phyloP scores from a whole-genome alignment of 1,139 yeast genomes.

The Saccharomycopsis hybrid region DNA sequence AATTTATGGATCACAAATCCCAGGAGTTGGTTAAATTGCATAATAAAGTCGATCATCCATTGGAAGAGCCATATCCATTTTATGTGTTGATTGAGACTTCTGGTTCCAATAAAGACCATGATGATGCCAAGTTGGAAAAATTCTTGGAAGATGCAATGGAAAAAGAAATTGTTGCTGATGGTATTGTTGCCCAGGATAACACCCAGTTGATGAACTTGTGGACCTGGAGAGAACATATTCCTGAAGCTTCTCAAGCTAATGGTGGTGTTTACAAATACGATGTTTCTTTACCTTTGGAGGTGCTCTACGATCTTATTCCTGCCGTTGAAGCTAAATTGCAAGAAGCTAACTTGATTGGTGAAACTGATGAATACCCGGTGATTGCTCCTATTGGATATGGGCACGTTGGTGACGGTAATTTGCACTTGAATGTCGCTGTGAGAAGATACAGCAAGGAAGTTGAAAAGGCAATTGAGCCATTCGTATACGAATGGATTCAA shows the following conservation, averaged over 20 bases:
- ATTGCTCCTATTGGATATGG: constrained; percentile 91
- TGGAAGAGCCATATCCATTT: constrained; percentile 77
- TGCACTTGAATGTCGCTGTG: constrained; percentile 89
- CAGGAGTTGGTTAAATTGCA: constrained; percentile 58
- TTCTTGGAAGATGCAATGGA: constrained; percentile 85
- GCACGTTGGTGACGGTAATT: constrained; percentile 92
- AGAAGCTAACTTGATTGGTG: constrained; percentile 54
- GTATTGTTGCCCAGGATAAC: constrained; percentile 94
- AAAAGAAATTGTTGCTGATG: constrained; percentile 76
- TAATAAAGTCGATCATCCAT: constrained; percentile 59
- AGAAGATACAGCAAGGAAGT: constrained; percentile 71
- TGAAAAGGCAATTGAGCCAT: constrained; percentile 80
- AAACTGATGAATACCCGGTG: constrained; percentile 67
- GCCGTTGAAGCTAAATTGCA: constrained; percentile 56
- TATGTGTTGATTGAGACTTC: constrained; percentile 89
- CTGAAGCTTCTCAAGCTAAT: constrained; percentile 76
- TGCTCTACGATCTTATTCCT: constrained; percentile 73
- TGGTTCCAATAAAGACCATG: constrained; percentile 86
- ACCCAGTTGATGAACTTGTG: constrained; percentile 76
- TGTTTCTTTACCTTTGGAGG: constrained; percentile 78
- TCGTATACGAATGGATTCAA: constrained; percentile 85
- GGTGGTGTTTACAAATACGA: constrained; percentile 98
- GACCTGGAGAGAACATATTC: constrained; percentile 92
- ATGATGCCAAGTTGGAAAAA: constrained; percentile 67
- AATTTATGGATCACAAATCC: constrained; percentile 82